Conservation (phyloP, 306 rosid species). For the Prunus mume region DNA sequence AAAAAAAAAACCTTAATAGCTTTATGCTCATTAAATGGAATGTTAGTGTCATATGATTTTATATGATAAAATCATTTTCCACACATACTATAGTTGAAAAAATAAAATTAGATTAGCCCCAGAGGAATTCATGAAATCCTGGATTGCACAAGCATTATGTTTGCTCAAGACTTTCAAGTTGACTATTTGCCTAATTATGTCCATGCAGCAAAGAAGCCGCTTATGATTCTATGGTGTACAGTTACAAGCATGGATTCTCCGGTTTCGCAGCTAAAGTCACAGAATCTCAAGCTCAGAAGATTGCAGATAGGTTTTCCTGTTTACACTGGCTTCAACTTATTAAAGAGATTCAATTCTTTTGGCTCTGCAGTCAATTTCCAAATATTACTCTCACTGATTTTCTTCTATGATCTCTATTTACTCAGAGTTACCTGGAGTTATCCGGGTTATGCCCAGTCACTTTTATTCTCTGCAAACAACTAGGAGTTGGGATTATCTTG, state of each 20-base stretch:
- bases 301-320: slow-evolving; percentile 16
- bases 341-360: not conserved
- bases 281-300: slow-evolving; percentile 27
- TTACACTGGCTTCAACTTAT: not conserved
- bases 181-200: no score
- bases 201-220: slow-evolving; percentile 28
- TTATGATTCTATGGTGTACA: slow-evolving; percentile 33
- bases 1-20: no score
- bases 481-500: slow-evolving; percentile 21
- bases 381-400: not conserved
- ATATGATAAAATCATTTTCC: no score
- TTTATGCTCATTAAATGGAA: no score
- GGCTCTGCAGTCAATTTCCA: no score
- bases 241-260: slow-evolving; percentile 39
- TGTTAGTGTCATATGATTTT: no score
- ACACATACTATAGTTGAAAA: no score
- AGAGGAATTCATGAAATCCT: no score
- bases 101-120: no score
- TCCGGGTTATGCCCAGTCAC: not conserved
- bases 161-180: no score
- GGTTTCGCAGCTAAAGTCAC: slow-evolving; percentile 45
- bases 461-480: slow-evolving; percentile 9
- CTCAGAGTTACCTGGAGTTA: not conserved
- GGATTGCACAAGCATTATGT: slow-evolving; percentile 9
- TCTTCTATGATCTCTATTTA: not conserved